Conservation (phyloP, 306 rosid genomes). For the Gleditsia sinensis region DNA sequence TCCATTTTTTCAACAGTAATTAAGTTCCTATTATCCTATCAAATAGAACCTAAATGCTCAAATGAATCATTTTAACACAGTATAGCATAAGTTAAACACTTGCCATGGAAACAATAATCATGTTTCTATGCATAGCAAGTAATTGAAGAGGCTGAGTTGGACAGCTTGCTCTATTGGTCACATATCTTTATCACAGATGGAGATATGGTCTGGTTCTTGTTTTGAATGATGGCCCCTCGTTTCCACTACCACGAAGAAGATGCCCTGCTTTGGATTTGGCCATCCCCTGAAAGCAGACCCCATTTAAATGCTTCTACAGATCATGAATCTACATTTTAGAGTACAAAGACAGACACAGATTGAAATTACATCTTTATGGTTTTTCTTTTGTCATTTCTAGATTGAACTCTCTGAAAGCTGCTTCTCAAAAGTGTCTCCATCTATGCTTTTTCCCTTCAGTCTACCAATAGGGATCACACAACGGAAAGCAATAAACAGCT, state of each 20-base stretch:
- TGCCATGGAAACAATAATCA: not conserved
- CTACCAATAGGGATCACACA: slow-evolving; percentile 9
- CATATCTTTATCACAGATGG: slow-evolving; percentile 23
- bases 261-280: slow-evolving; percentile 41
- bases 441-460: slow-evolving; percentile 3
- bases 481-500: too few relatives aligned
- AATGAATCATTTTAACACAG: too few relatives aligned
- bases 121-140: not conserved
- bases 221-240: slow-evolving; percentile 31
- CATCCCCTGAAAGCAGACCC: slow-evolving; percentile 40
- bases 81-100: not conserved
- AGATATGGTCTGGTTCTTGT: slow-evolving; percentile 16
- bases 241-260: slow-evolving; percentile 35
- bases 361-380: slow-evolving; percentile 23
- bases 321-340: slow-evolving; percentile 21
- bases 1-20: not conserved
- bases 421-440: slow-evolving; percentile 16
- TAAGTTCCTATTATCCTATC: slow-evolving; percentile 13
- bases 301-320: slow-evolving; percentile 24
- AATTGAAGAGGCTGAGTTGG: slow-evolving; percentile 37
- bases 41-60: slow-evolving; percentile 19
- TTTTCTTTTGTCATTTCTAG: slow-evolving; percentile 31
- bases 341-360: slow-evolving; percentile 8
- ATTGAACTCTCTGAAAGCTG: slow-evolving; percentile 27
- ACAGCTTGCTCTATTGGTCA: slow-evolving; percentile 8